These are phyloP conservation scores for Globisporangium uncinulatum DNA, from an alignment of 352 stramenopile genomes.

Conservation along the genomic window DNA sequence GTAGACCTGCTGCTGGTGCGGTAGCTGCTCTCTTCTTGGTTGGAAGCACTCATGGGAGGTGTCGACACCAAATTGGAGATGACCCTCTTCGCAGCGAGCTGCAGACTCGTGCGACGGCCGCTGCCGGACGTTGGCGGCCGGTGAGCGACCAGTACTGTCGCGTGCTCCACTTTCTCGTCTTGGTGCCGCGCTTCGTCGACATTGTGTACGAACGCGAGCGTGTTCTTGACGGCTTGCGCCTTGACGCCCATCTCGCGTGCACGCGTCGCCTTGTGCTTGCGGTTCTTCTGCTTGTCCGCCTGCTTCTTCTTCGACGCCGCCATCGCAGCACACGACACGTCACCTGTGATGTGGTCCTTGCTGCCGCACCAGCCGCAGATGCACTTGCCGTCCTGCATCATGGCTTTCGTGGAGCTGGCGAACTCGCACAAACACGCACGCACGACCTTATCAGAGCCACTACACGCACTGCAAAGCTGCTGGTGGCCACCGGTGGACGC, in stretches of 20 bases:
- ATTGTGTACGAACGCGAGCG: conserved; percentile 31
- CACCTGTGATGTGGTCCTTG: conserved; percentile 63
- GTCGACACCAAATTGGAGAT: conserved; percentile 13
- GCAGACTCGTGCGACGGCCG: conserved; percentile 20
- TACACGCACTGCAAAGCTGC: not conserved
- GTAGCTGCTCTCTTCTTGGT: conserved; percentile 11
- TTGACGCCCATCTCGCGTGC: conserved; percentile 27
- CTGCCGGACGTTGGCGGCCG: not conserved
- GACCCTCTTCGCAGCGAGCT: conserved; percentile 30
- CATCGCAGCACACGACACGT: conserved; percentile 33
- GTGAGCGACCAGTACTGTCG: not conserved
- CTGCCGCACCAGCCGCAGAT: conserved; percentile 79
- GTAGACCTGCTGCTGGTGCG: not conserved
- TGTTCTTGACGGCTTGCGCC: conserved; percentile 40
- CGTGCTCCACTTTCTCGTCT: not conserved
- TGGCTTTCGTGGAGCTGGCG: conserved; percentile 62
- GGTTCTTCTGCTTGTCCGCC: conserved; percentile 39
- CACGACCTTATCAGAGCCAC: no score
- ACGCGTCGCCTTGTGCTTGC: conserved; percentile 21
- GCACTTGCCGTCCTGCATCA: conserved; percentile 84
- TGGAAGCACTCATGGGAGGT: conserved; percentile 9
- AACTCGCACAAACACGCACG: not conserved
- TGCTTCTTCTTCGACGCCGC: conserved; percentile 54
- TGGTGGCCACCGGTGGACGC: not conserved
- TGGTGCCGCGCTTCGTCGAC: conserved; percentile 16